phyloP scores from a whole-genome alignment of 768 basidiomycete species.

The Mycena polygramma region DNA sequence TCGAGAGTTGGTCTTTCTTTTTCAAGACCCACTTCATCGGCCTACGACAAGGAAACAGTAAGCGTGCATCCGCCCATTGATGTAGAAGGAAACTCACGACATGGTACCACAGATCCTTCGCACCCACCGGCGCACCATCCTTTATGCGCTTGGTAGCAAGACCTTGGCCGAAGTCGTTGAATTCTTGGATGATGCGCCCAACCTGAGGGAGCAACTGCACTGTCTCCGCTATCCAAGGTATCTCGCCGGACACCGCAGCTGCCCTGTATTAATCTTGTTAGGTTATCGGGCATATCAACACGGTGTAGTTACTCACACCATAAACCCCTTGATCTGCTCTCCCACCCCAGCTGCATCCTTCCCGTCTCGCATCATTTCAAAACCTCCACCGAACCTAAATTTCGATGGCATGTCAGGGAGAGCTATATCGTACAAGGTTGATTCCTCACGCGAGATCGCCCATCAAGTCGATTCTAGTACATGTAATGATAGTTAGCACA shows the following conservation, averaged over 20 bases:
- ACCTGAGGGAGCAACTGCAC: conserved; percentile 26
- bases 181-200: conserved; percentile 9
- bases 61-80: background rate
- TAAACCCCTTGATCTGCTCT: conserved; percentile 55
- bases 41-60: conserved; percentile 39
- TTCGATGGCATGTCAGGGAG: conserved; percentile 34
- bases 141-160: conserved; percentile 22
- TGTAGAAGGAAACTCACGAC: conserved; percentile 44
- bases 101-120: conserved; percentile 60
- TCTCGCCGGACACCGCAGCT: conserved; percentile 53
- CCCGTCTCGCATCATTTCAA: conserved; percentile 50
- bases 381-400: conserved; percentile 41
- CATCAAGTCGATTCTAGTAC: conserved; percentile 54
- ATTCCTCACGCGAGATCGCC: conserved; percentile 51
- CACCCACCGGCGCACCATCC: conserved; percentile 42
- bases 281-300: background rate
- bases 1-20: conserved; percentile 47
- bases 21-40: conserved; percentile 56
- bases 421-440: conserved; percentile 16
- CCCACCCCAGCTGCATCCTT: conserved; percentile 58
- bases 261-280: conserved; percentile 38
- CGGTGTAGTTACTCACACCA: conserved; percentile 51
- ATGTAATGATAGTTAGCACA: background rate
- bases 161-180: conserved; percentile 14
- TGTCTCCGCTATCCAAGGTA: conserved; percentile 23